These are phyloP conservation scores for Teunomyces panamensis DNA, from an alignment of 805 yeast genomes.

Conservation along the genomic window DNA sequence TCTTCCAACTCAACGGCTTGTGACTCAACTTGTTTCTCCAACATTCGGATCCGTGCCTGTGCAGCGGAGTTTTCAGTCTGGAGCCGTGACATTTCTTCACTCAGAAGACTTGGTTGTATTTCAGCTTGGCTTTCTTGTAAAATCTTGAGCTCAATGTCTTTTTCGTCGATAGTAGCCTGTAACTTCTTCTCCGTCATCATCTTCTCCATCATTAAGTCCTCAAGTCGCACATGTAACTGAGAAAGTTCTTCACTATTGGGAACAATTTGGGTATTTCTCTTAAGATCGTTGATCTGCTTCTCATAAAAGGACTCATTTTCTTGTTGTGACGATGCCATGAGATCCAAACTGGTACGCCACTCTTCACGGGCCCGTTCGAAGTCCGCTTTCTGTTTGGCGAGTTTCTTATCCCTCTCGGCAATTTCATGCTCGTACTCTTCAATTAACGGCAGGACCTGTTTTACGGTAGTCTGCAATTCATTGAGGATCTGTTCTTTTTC, in stretches of 20 bases:
- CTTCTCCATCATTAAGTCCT: slow-evolving; percentile 13
- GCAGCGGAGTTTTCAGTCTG: background rate
- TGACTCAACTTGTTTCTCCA: background rate
- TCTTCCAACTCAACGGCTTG: slow-evolving; percentile 1
- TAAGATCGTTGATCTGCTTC: slow-evolving; percentile 40
- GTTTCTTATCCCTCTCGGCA: slow-evolving; percentile 43
- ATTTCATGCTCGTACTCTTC: slow-evolving; percentile 46
- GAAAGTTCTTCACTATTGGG: slow-evolving; percentile 9
- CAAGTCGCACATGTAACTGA: slow-evolving; percentile 7
- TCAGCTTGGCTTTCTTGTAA: slow-evolving; percentile 3
- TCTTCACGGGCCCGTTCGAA: slow-evolving; percentile 57
- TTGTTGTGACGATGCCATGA: slow-evolving; percentile 52
- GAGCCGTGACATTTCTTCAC: background rate
- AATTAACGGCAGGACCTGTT: slow-evolving; percentile 46
- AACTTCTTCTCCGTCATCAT: slow-evolving; percentile 11
- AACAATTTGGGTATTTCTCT: background rate
- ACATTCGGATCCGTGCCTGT: background rate
- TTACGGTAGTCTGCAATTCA: slow-evolving; percentile 48
- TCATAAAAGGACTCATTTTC: slow-evolving; percentile 52
- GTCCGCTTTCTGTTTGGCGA: slow-evolving; percentile 44
- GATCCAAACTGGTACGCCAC: slow-evolving; percentile 55
- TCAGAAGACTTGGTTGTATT: background rate
- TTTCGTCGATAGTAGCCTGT: slow-evolving; percentile 12
- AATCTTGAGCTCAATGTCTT: slow-evolving; percentile 10
- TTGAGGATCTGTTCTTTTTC: slow-evolving; percentile 45